Conservation (phyloP, 176 grass and related monocot genomes). For the Rhipidocladum racemiflorum region DNA sequence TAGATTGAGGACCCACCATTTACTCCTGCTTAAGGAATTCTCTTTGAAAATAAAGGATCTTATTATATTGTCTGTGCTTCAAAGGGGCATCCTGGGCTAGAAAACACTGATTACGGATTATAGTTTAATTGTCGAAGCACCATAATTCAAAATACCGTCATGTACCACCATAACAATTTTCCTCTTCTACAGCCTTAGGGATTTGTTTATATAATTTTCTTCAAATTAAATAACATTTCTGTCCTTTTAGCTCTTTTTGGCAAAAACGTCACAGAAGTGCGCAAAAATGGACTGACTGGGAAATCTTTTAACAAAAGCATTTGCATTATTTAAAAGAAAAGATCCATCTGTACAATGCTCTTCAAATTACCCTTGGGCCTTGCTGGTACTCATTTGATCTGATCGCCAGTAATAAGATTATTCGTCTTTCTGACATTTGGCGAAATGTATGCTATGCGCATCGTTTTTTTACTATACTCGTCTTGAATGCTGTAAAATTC, state of each 20-base stretch:
- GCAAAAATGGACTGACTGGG: not conserved
- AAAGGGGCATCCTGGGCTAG: not conserved
- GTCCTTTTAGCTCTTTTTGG: not conserved
- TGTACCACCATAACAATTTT: not conserved
- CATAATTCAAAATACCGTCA: not conserved
- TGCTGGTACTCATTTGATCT: conserved; percentile 3
- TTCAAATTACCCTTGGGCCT: conserved; percentile 8
- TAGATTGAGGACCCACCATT: not conserved
- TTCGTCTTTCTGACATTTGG: not conserved
- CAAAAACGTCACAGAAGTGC: not conserved
- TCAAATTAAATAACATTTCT: not conserved
- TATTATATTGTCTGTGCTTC: not conserved
- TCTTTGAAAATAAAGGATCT: not conserved
- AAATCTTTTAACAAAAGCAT: not conserved
- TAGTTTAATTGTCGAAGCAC: not conserved
- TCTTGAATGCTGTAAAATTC: not conserved
- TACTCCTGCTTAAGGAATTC: not conserved
- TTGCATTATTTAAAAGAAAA: not conserved
- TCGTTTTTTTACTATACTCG: not conserved
- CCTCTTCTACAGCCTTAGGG: not conserved
- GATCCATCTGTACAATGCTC: conserved; percentile 15
- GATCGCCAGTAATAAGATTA: conserved; percentile 6
- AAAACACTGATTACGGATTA: not conserved
- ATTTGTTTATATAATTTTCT: not conserved
- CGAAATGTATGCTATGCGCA: not conserved